Evolutionary conservation across 129 eudicot genomes (phyloP).

Genomic region (Lonicera japonica): DNA sequence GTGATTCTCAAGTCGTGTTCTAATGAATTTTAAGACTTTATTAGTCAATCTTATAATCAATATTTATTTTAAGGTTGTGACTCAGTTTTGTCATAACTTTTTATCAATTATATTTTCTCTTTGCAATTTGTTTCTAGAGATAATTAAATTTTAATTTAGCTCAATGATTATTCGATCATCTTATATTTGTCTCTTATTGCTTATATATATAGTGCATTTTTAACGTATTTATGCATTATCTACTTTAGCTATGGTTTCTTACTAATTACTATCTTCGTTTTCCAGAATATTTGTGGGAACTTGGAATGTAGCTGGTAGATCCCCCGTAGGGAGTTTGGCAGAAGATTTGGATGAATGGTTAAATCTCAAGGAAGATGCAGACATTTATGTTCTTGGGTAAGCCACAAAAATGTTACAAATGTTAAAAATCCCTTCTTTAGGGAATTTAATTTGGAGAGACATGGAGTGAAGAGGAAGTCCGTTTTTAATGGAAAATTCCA

Average conservation of each 20-base stretch:
- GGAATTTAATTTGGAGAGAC: neutral
- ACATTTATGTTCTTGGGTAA: conserved; percentile 92
- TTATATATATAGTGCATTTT: neutral
- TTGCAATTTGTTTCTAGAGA: neutral
- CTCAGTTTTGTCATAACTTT: too few species aligned
- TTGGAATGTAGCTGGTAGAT: conserved; percentile 95
- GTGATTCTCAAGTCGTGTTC: too few species aligned
- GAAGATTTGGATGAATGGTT: conserved; percentile 89
- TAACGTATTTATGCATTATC: neutral
- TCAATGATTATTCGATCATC: neutral
- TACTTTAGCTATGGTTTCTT: neutral
- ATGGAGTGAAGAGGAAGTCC: too few species aligned
- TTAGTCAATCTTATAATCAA: too few species aligned
- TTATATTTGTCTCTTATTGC: neutral
- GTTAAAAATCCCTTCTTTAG: neutral
- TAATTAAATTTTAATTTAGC: too few species aligned
- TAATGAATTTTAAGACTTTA: too few species aligned
- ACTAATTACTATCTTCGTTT: conserved; percentile 6
- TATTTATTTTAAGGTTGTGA: too few species aligned
- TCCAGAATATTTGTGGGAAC: conserved; percentile 80
- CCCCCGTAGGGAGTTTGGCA: conserved; percentile 76
- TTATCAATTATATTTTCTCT: too few species aligned
- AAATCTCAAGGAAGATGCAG: conserved; percentile 60
- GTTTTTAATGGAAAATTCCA: too few species aligned
- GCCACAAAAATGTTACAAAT: neutral